Percentiles rank a stretch among this genome's conserved stretches.
Conservation (phyloP, 345 rosid genomes). For the Brassica incana region DNA sequence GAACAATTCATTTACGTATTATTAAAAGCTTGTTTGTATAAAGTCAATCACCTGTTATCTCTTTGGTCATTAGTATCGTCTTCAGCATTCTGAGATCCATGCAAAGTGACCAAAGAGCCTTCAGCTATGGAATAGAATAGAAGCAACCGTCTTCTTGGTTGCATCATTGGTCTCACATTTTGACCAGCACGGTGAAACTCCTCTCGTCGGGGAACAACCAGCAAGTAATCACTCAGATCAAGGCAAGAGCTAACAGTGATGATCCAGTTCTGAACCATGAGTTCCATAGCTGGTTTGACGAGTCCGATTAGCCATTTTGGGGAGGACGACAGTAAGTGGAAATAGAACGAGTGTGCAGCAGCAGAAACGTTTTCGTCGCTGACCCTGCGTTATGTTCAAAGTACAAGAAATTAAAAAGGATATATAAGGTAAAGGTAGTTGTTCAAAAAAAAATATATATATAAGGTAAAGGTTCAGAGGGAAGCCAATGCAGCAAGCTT, state of each 20-base stretch:
- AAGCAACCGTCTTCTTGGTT: neutral
- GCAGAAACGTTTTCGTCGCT: neutral
- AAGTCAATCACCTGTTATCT: conserved; percentile 4
- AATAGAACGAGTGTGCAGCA: neutral
- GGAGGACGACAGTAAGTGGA: neutral
- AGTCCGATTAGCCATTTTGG: neutral
- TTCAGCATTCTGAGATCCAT: conserved; percentile 19
- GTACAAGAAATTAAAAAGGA: neutral
- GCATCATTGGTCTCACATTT: conserved; percentile 8
- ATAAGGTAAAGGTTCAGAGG: neutral
- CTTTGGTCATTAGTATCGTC: conserved; percentile 1
- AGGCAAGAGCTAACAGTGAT: conserved; percentile 23
- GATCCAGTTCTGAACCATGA: conserved; percentile 22
- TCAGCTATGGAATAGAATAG: conserved; percentile 4
- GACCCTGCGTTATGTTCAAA: neutral
- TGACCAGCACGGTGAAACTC: neutral
- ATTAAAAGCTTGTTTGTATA: neutral
- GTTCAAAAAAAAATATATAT: no score
- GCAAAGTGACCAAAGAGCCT: conserved; percentile 3
- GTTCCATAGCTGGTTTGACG: neutral
- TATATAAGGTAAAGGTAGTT: neutral
- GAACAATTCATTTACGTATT: neutral
- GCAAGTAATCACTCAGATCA: conserved; percentile 23
- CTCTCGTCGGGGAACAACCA: conserved; percentile 7
- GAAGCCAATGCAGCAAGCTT: neutral